Evolutionary conservation across 108 stramenopile genomes (phyloP).

Genomic region (Nitzschia sp.): DNA sequence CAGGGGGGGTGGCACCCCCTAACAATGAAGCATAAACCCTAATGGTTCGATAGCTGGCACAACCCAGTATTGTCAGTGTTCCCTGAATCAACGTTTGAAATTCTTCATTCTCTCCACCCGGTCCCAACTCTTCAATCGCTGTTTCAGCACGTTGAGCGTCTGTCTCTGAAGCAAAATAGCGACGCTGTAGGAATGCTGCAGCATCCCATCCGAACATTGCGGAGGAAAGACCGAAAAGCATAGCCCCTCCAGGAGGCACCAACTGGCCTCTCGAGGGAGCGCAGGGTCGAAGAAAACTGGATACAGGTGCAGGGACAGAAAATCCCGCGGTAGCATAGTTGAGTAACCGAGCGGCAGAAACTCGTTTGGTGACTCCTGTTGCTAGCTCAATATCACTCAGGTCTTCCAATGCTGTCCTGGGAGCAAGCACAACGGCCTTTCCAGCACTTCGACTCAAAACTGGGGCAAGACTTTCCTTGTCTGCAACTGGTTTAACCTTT

Average conservation of each 20-base stretch:
- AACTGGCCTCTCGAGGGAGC: constrained; percentile 12
- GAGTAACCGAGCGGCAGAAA: constrained; percentile 32
- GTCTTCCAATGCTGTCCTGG: constrained; percentile 43
- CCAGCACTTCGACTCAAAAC: constrained; percentile 39
- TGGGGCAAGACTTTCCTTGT: constrained; percentile 34
- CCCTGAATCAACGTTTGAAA: constrained; percentile 69
- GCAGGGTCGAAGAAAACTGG: constrained; percentile 35
- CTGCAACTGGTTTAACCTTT: constrained; percentile 26
- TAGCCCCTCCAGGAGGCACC: constrained; percentile 39
- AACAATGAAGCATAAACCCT: constrained; percentile 33
- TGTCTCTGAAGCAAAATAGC: constrained; percentile 30
- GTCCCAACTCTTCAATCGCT: constrained; percentile 50
- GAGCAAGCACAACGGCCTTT: constrained; percentile 50
- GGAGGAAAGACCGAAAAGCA: constrained; percentile 67
- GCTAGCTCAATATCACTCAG: constrained; percentile 50
- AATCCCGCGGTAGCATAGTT: constrained; percentile 32
- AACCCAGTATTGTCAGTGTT: constrained; percentile 55
- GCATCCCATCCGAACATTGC: constrained; percentile 65
- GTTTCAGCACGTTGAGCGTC: constrained; percentile 22
- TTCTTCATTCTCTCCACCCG: constrained; percentile 50
- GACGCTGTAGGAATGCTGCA: constrained; percentile 44
- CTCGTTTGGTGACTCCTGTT: constrained; percentile 13
- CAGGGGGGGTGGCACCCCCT: constrained; percentile 32
- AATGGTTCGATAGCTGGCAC: constrained; percentile 49
- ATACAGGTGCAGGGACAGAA: constrained; percentile 24